Conservation (phyloP, 139 green algal genomes). For the Coelastrella sp. region DNA sequence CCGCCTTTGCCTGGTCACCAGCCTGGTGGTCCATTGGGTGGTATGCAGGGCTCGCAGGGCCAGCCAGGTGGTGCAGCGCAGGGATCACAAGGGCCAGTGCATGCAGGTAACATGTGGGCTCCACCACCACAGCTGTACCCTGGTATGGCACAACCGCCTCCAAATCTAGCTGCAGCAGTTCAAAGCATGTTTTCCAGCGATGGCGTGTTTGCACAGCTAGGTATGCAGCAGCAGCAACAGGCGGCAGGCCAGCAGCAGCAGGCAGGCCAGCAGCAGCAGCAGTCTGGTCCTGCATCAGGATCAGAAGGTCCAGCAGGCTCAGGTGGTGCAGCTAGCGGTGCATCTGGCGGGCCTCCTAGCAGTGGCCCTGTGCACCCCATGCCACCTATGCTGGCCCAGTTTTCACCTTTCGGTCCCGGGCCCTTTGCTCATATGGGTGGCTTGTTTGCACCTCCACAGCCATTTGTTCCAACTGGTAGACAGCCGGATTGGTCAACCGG, state of each 20-base stretch:
- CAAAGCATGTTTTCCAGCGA: conserved; percentile 35
- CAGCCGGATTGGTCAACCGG: conserved; percentile 68
- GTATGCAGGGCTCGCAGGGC: background rate
- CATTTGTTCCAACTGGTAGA: conserved; percentile 64
- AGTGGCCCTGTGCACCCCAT: background rate
- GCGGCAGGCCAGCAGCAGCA: background rate
- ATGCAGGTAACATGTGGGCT: conserved; percentile 17
- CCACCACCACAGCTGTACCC: background rate
- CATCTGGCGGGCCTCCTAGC: background rate
- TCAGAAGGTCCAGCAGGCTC: background rate
- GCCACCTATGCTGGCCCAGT: conserved; percentile 7
- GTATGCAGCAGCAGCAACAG: conserved; percentile 12
- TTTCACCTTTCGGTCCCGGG: conserved; percentile 37
- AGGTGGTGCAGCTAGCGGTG: background rate
- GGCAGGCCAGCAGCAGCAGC: background rate
- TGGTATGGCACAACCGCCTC: background rate
- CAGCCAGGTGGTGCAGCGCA: background rate
- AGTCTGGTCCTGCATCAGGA: background rate
- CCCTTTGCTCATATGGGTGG: conserved; percentile 52
- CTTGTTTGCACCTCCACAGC: conserved; percentile 49
- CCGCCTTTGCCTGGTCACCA: background rate
- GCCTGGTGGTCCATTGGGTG: background rate
- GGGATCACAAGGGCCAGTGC: background rate
- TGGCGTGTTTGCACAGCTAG: conserved; percentile 19
- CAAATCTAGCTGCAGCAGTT: conserved; percentile 45